These are phyloP conservation scores for Boechera divaricarpa DNA, from an alignment of 345 rosid species.

Conservation along the genomic window DNA sequence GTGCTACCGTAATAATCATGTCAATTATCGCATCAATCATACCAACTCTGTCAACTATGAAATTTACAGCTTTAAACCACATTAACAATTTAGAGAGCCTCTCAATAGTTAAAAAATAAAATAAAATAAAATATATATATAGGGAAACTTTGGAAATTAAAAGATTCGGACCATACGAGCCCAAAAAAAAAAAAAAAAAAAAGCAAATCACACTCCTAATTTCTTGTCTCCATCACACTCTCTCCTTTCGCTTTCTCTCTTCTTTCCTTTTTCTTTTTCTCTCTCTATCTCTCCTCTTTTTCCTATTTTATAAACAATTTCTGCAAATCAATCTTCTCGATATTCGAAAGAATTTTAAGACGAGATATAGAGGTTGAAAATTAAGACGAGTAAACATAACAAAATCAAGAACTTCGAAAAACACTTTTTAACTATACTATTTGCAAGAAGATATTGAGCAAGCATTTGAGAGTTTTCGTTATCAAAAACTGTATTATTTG, in stretches of 20 bases:
- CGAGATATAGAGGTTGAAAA: background rate
- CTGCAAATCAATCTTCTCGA: slow-evolving; percentile 7
- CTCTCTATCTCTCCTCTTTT: background rate
- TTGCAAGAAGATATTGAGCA: background rate
- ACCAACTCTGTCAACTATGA: slow-evolving; percentile 27
- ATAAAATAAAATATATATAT: too few species aligned
- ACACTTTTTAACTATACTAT: background rate
- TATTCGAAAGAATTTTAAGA: background rate
- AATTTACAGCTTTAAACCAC: slow-evolving; percentile 25
- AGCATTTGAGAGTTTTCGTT: slow-evolving; percentile 11
- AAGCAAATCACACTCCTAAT: slow-evolving; percentile 26
- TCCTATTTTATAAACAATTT: background rate
- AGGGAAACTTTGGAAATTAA: slow-evolving; percentile 17
- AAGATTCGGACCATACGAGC: slow-evolving; percentile 30
- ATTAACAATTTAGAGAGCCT: background rate
- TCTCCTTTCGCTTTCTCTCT: slow-evolving; percentile 57
- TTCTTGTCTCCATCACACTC: slow-evolving; percentile 58
- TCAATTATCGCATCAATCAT: slow-evolving; percentile 45
- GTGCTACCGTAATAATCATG: slow-evolving; percentile 29
- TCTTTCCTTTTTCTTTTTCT: slow-evolving; percentile 3
- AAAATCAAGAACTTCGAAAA: background rate
- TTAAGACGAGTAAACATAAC: background rate
- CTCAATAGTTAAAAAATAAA: background rate
- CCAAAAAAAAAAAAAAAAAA: background rate
- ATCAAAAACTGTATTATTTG: slow-evolving; percentile 35